Evolutionary conservation across 805 yeast species (phyloP), one percentile per base, ranked within the genome.

Genomic region (Candida nanaspora): DNA sequence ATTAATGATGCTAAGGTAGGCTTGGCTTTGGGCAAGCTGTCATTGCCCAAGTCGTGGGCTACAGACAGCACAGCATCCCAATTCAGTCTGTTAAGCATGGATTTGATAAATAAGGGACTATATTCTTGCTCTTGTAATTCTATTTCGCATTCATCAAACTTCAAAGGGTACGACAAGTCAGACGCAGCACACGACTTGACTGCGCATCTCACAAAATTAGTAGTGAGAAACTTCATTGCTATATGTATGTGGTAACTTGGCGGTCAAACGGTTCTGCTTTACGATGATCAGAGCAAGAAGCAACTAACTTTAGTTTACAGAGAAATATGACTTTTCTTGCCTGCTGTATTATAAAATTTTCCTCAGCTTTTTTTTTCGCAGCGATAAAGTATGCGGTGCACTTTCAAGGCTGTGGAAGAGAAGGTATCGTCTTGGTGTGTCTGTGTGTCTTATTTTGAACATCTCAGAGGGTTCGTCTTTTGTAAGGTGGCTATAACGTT

Each of bases 151-250:
- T 77, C 74, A 41, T 70, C 60, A 57, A 73, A 91, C 45, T 70
- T 69, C 42, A 93, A 71, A 2, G 98, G 98, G 57, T 88, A 93
- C 16, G 94, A 78, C 6, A 78, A 76, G 13, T 76, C 74, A 6
- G 91, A 74, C 13, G 78, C 65, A 35, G 82, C 87, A 57, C 98
- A 93, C 2, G 79, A 53, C 55, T 82, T 81, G 46, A 87, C 84
- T 0, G 98, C 88, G 63, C 98, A 93, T 59, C 83, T 87, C 46
- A 93, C 95, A 63, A 93, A 93, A 63, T 93, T 93, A 11, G 97
- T 86, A n/a, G 98, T 91, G 22, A 93, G 68, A 54, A 91, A 79
- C 66, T 93, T 91, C 98, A 91, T 91, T 25, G 3, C 26, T 6
- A 4, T 21, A 6, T 4, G 23, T 18, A 11, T 18, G n/a, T n/a